Conservation (phyloP, 1,139 yeast species). For the Sugiyamaella pinicola region DNA sequence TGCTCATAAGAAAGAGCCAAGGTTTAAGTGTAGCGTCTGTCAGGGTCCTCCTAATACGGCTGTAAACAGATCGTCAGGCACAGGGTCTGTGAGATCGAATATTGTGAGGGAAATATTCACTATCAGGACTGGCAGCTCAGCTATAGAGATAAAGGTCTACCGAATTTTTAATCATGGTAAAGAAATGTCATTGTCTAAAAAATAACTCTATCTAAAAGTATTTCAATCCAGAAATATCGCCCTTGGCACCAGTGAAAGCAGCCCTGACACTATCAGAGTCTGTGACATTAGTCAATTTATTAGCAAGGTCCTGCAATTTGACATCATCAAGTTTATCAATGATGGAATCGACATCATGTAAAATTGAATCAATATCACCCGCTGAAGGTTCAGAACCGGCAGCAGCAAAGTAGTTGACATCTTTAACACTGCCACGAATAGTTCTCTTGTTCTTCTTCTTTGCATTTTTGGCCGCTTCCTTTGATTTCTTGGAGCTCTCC, state of each 20-base stretch:
- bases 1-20: no score
- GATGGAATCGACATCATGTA: slow-evolving; percentile 72
- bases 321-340: slow-evolving; percentile 79
- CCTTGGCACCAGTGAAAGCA: slow-evolving; percentile 53
- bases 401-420: slow-evolving; percentile 74
- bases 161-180: no score
- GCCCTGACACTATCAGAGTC: slow-evolving; percentile 57
- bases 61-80: no score
- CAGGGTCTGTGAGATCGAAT: no score
- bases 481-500: slow-evolving; percentile 81
- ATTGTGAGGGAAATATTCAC: no score
- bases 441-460: slow-evolving; percentile 98
- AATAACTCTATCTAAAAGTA: slow-evolving; percentile 20
- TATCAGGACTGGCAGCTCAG: no score
- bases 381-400: slow-evolving; percentile 65
- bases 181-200: no score
- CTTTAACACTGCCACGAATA: slow-evolving; percentile 81
- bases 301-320: slow-evolving; percentile 70
- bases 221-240: slow-evolving; percentile 35
- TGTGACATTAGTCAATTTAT: slow-evolving; percentile 52
- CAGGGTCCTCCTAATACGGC: no score
- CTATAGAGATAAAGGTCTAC: no score
- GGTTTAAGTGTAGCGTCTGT: no score
- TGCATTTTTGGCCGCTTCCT: slow-evolving; percentile 96
- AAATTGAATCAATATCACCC: slow-evolving; percentile 54